phyloP scores from a whole-genome alignment of 495 filamentous ascomycete genomes.

The Daldinia concentrica region DNA sequence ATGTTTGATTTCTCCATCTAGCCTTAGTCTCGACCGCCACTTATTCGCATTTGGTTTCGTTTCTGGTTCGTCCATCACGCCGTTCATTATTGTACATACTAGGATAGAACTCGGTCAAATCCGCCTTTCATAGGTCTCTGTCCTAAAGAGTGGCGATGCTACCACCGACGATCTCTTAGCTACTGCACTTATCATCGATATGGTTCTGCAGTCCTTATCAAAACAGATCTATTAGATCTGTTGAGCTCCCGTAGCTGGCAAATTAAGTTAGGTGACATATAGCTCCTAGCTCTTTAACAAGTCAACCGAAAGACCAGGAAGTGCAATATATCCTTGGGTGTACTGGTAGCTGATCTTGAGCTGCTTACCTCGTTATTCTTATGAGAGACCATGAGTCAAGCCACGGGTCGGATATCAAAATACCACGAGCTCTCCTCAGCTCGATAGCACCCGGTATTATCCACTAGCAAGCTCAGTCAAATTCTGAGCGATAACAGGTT shows the following conservation, averaged over 20 bases:
- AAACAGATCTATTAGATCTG: conserved; percentile 30
- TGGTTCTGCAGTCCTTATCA: conserved; percentile 21
- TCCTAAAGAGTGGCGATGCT: conserved; percentile 34
- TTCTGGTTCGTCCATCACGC: conserved; percentile 23
- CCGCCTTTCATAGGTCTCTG: conserved; percentile 2
- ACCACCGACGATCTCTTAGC: conserved; percentile 11
- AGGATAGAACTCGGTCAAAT: conserved; percentile 8
- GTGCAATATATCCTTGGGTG: not conserved
- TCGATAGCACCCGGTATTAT: conserved; percentile 4
- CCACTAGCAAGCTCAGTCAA: not conserved
- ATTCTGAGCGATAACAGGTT: not conserved
- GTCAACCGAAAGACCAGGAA: not conserved
- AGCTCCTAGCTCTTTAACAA: conserved; percentile 5
- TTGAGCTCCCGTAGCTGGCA: conserved; percentile 16
- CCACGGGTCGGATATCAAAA: conserved; percentile 10
- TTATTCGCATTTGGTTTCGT: conserved; percentile 10
- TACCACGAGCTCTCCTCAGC: conserved; percentile 15
- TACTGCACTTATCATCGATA: conserved; percentile 26
- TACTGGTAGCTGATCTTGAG: conserved; percentile 11
- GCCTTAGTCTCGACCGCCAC: conserved; percentile 24
- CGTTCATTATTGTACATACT: conserved; percentile 10
- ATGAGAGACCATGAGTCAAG: conserved; percentile 23
- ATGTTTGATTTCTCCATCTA: conserved; percentile 12
- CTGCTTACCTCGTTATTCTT: not conserved
- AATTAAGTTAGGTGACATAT: conserved; percentile 12